phyloP scores from a whole-genome alignment of 768 basidiomycete genomes.

The Phylloporus scabripes region DNA sequence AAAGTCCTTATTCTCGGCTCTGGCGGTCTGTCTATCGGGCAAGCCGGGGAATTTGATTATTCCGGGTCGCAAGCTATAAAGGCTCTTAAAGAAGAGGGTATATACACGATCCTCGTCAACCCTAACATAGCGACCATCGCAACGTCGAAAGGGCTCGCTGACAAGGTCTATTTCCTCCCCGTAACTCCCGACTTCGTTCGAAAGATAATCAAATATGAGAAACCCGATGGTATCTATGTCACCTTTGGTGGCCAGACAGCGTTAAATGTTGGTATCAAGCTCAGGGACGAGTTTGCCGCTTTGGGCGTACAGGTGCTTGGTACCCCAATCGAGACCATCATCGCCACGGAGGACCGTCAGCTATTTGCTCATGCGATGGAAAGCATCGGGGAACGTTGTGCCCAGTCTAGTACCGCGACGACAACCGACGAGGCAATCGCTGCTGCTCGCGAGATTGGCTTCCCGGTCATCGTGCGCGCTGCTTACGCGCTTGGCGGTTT shows the following conservation, averaged over 20 bases:
- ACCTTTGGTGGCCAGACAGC: conserved; percentile 99
- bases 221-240: conserved; percentile 97
- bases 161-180: conserved; percentile 99
- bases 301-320: conserved; percentile 93
- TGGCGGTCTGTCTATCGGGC: conserved; percentile 95
- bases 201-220: conserved; percentile 98
- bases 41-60: conserved; percentile 99
- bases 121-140: conserved; percentile 99
- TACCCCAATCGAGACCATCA: conserved; percentile 95
- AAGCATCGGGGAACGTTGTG: conserved; percentile 93
- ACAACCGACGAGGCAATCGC: conserved; percentile 75
- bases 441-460: conserved; percentile 83
- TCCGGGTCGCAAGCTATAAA: conserved; percentile 99
- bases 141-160: conserved; percentile 93
- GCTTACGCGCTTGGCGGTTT: conserved; percentile 96
- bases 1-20: conserved; percentile 98
- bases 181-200: conserved; percentile 97
- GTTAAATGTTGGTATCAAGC: conserved; percentile 91
- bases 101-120: conserved; percentile 98
- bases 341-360: conserved; percentile 94
- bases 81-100: conserved; percentile 97
- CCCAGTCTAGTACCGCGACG: conserved; percentile 84
- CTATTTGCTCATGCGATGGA: conserved; percentile 93
- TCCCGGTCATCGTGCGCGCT: conserved; percentile 93
- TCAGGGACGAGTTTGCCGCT: conserved; percentile 91